These are phyloP conservation scores for Strobilomyces dryophilus DNA, from an alignment of 768 basidiomycete genomes.

Conservation along the genomic window DNA sequence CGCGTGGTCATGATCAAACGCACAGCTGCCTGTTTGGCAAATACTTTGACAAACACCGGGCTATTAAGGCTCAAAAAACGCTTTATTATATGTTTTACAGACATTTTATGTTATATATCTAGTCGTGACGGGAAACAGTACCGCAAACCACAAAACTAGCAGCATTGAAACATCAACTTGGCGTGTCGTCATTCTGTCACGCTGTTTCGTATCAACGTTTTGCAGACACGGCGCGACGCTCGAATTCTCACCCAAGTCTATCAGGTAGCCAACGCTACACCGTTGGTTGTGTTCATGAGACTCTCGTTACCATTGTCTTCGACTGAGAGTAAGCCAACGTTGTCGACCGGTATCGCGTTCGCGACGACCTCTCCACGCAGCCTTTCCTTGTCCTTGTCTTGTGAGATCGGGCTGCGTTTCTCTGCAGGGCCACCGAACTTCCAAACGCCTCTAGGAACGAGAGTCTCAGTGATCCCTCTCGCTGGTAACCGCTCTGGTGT, in stretches of 20 bases:
- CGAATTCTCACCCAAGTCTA: slow-evolving; percentile 18
- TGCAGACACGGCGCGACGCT: background rate
- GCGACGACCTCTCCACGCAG: slow-evolving; percentile 33
- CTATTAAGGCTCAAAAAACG: slow-evolving; percentile 5
- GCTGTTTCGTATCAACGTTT: slow-evolving; percentile 10
- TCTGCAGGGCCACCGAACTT: slow-evolving; percentile 11
- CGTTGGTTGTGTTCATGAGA: slow-evolving; percentile 10
- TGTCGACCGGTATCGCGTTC: slow-evolving; percentile 34
- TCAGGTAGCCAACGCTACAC: slow-evolving; percentile 26
- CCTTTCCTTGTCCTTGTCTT: slow-evolving; percentile 34
- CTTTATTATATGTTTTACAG: slow-evolving; percentile 34
- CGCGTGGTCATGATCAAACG: slow-evolving; percentile 44
- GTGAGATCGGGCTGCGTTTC: slow-evolving; percentile 16
- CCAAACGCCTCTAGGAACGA: slow-evolving; percentile 33
- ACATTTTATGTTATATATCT: slow-evolving; percentile 35
- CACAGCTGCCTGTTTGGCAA: slow-evolving; percentile 29
- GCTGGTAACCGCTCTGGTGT: slow-evolving; percentile 45
- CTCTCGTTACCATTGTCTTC: slow-evolving; percentile 23
- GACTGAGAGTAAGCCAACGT: slow-evolving; percentile 35
- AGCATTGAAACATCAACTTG: slow-evolving; percentile 28
- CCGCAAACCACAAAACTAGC: slow-evolving; percentile 24
- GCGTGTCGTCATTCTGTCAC: slow-evolving; percentile 13
- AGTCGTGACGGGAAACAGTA: slow-evolving; percentile 25
- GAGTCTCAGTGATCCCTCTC: slow-evolving; percentile 40
- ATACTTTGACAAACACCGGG: slow-evolving; percentile 23